Conservation (phyloP, 495 filamentous ascomycete species). For the Aspergillus ellipticus region DNA sequence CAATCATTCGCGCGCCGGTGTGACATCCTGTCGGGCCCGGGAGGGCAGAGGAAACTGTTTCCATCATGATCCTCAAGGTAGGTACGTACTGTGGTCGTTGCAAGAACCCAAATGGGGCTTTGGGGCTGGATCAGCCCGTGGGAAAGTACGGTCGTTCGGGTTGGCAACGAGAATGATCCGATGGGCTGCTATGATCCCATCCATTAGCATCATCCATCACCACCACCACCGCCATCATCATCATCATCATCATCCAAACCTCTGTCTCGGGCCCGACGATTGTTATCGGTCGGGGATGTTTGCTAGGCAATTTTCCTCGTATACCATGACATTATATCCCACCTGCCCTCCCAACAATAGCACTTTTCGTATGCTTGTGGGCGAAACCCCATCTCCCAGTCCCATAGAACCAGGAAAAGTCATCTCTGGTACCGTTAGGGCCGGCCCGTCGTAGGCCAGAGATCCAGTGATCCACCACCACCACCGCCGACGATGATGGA, state of each 20-base stretch:
- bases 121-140: background rate
- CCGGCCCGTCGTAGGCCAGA: conserved; percentile 20
- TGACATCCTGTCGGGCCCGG: conserved; percentile 13
- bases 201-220: background rate
- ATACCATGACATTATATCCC: background rate
- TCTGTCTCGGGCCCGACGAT: too few species aligned
- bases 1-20: conserved; percentile 23
- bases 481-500: background rate
- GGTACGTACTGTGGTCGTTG: too few species aligned
- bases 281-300: too few species aligned
- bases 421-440: conserved; percentile 23
- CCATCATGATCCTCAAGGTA: background rate
- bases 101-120: background rate
- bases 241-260: too few species aligned
- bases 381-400: too few species aligned
- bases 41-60: conserved; percentile 6
- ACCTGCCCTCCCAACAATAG: background rate
- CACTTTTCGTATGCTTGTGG: too few species aligned
- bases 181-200: background rate
- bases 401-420: background rate
- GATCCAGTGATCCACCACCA: conserved; percentile 19
- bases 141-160: conserved; percentile 6
- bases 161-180: background rate
- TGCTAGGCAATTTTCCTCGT: too few species aligned
- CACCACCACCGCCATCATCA: too few species aligned